Evolutionary conservation across 2,329 filamentous ascomycete genomes (phyloP).

Genomic region (Microcyclospora pomicola): DNA sequence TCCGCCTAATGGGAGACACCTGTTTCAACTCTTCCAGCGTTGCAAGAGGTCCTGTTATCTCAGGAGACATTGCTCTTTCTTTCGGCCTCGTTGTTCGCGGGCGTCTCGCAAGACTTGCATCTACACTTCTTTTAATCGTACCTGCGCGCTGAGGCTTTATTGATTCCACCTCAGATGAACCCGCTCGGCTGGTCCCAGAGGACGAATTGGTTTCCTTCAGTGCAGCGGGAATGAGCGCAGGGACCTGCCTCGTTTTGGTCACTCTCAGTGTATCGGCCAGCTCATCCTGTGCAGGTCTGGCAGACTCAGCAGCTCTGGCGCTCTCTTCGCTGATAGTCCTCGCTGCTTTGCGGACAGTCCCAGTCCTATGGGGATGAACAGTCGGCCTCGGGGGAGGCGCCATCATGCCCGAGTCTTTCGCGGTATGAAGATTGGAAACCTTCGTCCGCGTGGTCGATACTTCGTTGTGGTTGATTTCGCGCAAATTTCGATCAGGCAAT

Average conservation of each 20-base stretch:
- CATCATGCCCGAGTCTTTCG: slow-evolving; percentile 22
- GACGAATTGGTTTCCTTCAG: slow-evolving; percentile 14
- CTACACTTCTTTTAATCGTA: slow-evolving; percentile 19
- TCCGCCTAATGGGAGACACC: slow-evolving; percentile 14
- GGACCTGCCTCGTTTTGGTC: slow-evolving; percentile 8
- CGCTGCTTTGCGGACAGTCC: slow-evolving; percentile 16
- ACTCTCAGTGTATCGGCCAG: slow-evolving; percentile 10
- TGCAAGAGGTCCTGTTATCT: slow-evolving; percentile 15
- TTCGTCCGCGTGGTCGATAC: slow-evolving; percentile 13
- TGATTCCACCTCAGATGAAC: slow-evolving; percentile 12
- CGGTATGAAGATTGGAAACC: slow-evolving; percentile 6
- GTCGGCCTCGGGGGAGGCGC: slow-evolving; percentile 16
- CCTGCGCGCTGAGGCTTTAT: slow-evolving; percentile 14
- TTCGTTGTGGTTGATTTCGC: slow-evolving; percentile 35
- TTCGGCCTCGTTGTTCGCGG: slow-evolving; percentile 11
- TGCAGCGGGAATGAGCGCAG: slow-evolving; percentile 5
- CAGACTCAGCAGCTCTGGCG: slow-evolving; percentile 14
- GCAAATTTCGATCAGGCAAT: slow-evolving; percentile 28
- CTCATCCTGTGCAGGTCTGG: slow-evolving; percentile 13
- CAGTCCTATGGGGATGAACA: slow-evolving; percentile 14
- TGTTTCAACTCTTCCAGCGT: slow-evolving; percentile 21
- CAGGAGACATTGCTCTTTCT: slow-evolving; percentile 15
- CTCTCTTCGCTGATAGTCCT: slow-evolving; percentile 23
- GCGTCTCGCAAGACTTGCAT: slow-evolving; percentile 23
- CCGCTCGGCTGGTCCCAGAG: slow-evolving; percentile 13